Evolutionary conservation across 202 grass and related monocot species (phyloP), one percentile per base, ranked within the genome.

Genomic region (Bolboschoenoplectus hybrid): DNA sequence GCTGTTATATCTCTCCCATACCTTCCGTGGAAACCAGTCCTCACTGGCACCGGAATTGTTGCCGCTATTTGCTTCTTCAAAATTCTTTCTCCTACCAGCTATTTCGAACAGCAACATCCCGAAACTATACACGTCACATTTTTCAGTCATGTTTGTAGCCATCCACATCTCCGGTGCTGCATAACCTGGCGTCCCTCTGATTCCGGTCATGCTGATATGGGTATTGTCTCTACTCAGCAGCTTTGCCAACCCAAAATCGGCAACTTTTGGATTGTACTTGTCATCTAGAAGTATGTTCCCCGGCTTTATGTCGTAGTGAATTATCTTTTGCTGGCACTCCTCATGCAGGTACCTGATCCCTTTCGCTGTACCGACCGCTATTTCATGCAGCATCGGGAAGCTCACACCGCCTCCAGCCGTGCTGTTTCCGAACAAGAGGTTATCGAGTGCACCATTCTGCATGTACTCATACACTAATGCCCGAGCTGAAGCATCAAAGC

Each of bases 231-330:
- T 73, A 53, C 2, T 74, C 0, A 85, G 9, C 1, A 91, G 73
- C 14, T 20, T 64, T 0, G 89, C 92, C 3, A 94, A 45, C 3
- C 92, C 88, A 9, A 94, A 89, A 52, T 94, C 85, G 0, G 87
- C 66, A 4, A 91, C 50, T 75, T 93, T 93, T 1, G 89, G 86
- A 34, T 45, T 74, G 8, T 90, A 71, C 0, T 52, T 67, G 6
- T 11, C 67, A 56, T 73, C 74, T 36, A 90, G 88, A 32, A 94
- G 88, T 1, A 94, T 67, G 52, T 94, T 90, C 0, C 43, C 76
- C 0, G 90, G 64, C 49, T 94, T 94, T 87, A 94, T 90, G 79
- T 94, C 86, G 38, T 92, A 89, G 75, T 92, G 92, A 4, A 92
- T 52, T 55, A 92, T 94, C 86, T 82, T 94, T 5, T 87, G 19